Evolutionary conservation across 331 rosid genomes (phyloP).

Genomic region (Arachis monticola): DNA sequence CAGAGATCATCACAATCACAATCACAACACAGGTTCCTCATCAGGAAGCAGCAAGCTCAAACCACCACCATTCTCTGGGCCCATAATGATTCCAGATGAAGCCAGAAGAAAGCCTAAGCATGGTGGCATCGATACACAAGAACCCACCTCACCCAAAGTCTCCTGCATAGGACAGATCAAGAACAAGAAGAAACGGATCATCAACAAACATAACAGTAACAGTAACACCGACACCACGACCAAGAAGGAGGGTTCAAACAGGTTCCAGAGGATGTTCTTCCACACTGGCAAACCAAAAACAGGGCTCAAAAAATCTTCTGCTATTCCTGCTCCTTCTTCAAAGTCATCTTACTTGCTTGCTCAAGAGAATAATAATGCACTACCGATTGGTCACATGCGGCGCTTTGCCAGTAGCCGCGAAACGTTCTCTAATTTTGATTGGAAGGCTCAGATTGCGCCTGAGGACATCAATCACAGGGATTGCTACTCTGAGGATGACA

Average conservation of each 20-base stretch:
- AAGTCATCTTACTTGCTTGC: too few relatives aligned
- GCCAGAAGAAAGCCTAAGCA: conserved; percentile 54
- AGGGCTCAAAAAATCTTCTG: conserved; percentile 39
- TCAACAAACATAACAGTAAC: conserved; percentile 39
- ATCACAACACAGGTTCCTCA: neutral
- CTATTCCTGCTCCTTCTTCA: neutral
- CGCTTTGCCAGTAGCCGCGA: conserved; percentile 74
- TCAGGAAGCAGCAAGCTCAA: conserved; percentile 27
- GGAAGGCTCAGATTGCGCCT: conserved; percentile 62
- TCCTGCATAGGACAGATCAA: conserved; percentile 96
- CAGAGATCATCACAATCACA: conserved; percentile 43
- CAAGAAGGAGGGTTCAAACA: conserved; percentile 38
- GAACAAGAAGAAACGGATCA: conserved; percentile 65
- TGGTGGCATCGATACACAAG: conserved; percentile 46
- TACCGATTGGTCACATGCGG: conserved; percentile 66
- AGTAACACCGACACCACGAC: neutral
- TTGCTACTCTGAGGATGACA: conserved; percentile 51
- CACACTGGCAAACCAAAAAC: conserved; percentile 38
- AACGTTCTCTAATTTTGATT: conserved; percentile 57
- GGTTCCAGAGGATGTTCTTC: conserved; percentile 49
- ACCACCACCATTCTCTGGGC: conserved; percentile 60
- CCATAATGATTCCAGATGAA: conserved; percentile 63
- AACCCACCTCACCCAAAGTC: conserved; percentile 84
- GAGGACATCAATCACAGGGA: conserved; percentile 42
- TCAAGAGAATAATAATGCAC: conserved; percentile 37